Evolutionary conservation across 2,329 filamentous ascomycete genomes (phyloP).

Genomic region (Zasmidium angulare): DNA sequence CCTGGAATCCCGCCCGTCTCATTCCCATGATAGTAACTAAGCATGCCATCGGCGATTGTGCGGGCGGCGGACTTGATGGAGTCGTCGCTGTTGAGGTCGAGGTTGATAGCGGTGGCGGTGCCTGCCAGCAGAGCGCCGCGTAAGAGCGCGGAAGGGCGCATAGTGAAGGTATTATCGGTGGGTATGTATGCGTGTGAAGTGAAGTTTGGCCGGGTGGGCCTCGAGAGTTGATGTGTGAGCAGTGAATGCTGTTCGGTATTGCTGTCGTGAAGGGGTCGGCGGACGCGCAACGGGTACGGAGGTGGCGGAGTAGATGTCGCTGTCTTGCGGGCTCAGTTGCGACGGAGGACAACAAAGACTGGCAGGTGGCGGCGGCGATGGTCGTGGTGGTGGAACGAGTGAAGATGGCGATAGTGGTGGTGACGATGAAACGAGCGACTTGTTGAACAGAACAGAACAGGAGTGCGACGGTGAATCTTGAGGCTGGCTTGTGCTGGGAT

Average conservation of each 20-base stretch:
- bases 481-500: background rate
- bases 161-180: conserved; percentile 6
- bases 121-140: conserved; percentile 24
- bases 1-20: conserved; percentile 52
- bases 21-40: conserved; percentile 55
- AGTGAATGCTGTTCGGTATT: background rate
- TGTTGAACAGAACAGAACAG: no score
- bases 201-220: background rate
- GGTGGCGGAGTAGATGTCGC: background rate
- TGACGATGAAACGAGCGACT: no score
- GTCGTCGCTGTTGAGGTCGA: conserved; percentile 29
- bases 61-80: conserved; percentile 47
- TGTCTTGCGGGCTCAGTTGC: background rate
- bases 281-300: background rate
- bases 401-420: background rate
- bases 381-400: background rate
- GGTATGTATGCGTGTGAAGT: background rate
- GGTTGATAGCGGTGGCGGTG: conserved; percentile 22
- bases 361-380: background rate
- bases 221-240: background rate
- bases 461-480: background rate
- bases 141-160: conserved; percentile 18
- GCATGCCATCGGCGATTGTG: conserved; percentile 49
- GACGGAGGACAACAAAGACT: background rate
- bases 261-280: background rate